A percentile compares a stretch with the other conserved stretches of the same genome.
phyloP scores from a whole-genome alignment of 176 grass and related monocot genomes.

The Oryza nivara region DNA sequence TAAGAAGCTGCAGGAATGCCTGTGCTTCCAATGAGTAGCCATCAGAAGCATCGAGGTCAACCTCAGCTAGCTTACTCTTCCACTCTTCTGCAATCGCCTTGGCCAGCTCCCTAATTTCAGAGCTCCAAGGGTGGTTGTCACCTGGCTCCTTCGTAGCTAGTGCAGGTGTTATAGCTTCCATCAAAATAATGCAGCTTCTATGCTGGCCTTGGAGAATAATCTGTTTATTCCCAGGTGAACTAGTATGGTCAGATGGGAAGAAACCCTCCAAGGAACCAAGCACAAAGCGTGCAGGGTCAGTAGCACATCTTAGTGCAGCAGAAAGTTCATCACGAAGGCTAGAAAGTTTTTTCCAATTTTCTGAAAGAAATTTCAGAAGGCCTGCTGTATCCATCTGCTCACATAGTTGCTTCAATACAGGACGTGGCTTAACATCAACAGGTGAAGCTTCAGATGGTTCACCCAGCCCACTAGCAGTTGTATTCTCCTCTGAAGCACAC shows the following conservation, averaged over 20 bases:
- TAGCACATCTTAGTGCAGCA: conserved; percentile 76
- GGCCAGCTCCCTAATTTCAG: conserved; percentile 90
- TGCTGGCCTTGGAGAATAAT: conserved; percentile 59
- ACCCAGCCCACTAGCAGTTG: conserved; percentile 49
- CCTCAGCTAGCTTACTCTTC: conserved; percentile 77
- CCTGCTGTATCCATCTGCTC: conserved; percentile 86
- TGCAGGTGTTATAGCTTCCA: conserved; percentile 73
- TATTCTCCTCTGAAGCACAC: conserved; percentile 64
- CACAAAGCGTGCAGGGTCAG: conserved; percentile 77
- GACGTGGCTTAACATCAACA: conserved; percentile 54
- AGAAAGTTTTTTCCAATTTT: conserved; percentile 69
- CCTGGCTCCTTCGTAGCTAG: conserved; percentile 51
- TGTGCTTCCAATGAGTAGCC: conserved; percentile 88
- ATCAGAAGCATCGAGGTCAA: conserved; percentile 83
- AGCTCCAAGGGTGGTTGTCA: conserved; percentile 67
- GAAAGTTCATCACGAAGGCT: conserved; percentile 74
- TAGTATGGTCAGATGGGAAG: conserved; percentile 59
- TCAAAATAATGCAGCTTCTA: conserved; percentile 84
- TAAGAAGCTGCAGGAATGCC: conserved; percentile 82
- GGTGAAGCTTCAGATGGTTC: conserved; percentile 55
- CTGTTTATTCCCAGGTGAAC: conserved; percentile 56
- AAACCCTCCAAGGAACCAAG: conserved; percentile 86
- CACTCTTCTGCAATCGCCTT: conserved; percentile 77
- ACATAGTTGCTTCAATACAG: conserved; percentile 77
- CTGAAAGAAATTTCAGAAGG: conserved; percentile 78